Conservation (phyloP, 2,329 filamentous ascomycete genomes). For the Colletotrichum sp. region DNA sequence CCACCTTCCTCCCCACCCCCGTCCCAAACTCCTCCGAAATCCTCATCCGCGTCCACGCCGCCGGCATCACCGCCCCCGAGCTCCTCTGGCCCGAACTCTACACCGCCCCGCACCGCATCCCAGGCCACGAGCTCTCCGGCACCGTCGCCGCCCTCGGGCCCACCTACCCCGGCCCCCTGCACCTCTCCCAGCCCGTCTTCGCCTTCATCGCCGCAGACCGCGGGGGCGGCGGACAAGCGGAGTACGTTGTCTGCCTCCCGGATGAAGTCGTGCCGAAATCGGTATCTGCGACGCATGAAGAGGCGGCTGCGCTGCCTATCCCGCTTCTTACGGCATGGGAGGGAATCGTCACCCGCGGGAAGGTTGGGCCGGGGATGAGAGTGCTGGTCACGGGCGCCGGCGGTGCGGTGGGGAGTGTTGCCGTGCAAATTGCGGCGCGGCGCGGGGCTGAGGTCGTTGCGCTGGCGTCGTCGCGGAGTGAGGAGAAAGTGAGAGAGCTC, state of each 20-base stretch:
- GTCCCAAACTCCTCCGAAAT: slow-evolving; percentile 23
- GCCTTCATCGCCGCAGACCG: slow-evolving; percentile 30
- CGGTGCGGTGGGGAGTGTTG: slow-evolving; percentile 32
- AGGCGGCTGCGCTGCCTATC: slow-evolving; percentile 35
- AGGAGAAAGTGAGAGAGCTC: slow-evolving; percentile 20
- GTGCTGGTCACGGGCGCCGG: slow-evolving; percentile 35
- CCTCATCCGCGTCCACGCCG: slow-evolving; percentile 35
- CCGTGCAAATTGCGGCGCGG: slow-evolving; percentile 33
- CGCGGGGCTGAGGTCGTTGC: slow-evolving; percentile 28
- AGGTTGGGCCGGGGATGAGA: slow-evolving; percentile 7
- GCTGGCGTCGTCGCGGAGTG: slow-evolving; percentile 29
- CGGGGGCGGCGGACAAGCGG: slow-evolving; percentile 30
- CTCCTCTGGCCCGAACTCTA: slow-evolving; percentile 38
- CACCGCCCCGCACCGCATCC: slow-evolving; percentile 25
- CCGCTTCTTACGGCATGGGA: slow-evolving; percentile 33
- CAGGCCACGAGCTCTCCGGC: slow-evolving; percentile 41
- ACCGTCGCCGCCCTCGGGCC: slow-evolving; percentile 30
- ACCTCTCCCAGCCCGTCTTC: slow-evolving; percentile 28
- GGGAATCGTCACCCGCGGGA: background rate
- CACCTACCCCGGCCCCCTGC: slow-evolving; percentile 23
- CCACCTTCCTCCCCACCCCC: slow-evolving; percentile 22
- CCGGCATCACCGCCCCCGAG: slow-evolving; percentile 39
- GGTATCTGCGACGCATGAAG: slow-evolving; percentile 21
- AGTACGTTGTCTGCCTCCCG: slow-evolving; percentile 27
- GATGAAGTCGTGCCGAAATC: slow-evolving; percentile 28